Base-by-base conservation (phyloP, 495 filamentous ascomycete species). In the Aspergillus indologenus region DNA sequence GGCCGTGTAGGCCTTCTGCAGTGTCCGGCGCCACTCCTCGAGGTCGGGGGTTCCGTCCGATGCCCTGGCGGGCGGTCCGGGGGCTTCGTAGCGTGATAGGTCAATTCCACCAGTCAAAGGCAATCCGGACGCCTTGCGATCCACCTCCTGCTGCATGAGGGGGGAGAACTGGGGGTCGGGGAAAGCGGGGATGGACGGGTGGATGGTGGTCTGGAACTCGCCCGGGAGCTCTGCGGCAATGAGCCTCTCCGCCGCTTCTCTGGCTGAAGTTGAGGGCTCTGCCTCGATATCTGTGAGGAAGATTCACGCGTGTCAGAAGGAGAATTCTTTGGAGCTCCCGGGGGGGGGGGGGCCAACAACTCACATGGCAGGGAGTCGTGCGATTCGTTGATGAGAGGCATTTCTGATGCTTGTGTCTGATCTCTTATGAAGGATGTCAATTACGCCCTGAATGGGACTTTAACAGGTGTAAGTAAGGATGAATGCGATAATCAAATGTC, bases 321-420 rank as follows among this genome's bases (percentile, higher is more conserved):
- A 40, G 31, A 9, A 17, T 55, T 43, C 9, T 21, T 22, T 31
- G 34, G 20, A 24, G 40, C 29, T 22, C 53, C n/a, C n/a, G n/a
- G n/a, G n/a, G n/a, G n/a, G n/a, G n/a, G n/a, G n/a, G n/a, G n/a
- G n/a, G n/a, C n/a, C 54, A 53, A 22, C 52, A 24, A 55, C 65
- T 45, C 85, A 92, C 90, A 96, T 20, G 90, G 91, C 17, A 96
- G 85, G 15, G 90, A 95, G 68, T 95, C 91, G 74, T 93, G 88
- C 45, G 83, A 80, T 61, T 83, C 83, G 51, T 81, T 83, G 58
- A 89, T 87, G 54, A 90, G 79, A 56, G 89, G 81, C 87, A 91
- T 89, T 54, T 64, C n/a, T 72, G 64, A 34, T 8, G n/a, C n/a
- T n/a, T 11, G 34, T 9, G 0, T 15, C 29, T 15, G 0, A 44